phyloP scores from a whole-genome alignment of 768 basidiomycete species.

The Boletellus ananas region DNA sequence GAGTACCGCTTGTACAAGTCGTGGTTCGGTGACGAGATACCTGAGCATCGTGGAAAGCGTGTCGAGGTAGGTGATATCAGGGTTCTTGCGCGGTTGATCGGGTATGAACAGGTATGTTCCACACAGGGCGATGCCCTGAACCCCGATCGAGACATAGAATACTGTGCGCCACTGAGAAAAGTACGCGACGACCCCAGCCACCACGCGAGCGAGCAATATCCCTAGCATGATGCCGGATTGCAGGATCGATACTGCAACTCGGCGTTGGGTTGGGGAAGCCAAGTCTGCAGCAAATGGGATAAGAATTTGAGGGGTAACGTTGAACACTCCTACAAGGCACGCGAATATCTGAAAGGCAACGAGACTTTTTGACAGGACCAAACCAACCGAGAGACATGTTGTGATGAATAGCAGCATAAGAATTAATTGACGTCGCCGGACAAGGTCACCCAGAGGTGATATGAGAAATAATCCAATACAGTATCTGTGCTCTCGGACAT shows the following conservation, averaged over 20 bases:
- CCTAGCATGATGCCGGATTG: conserved; percentile 25
- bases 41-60: conserved; percentile 38
- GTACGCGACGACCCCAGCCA: conserved; percentile 37
- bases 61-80: conserved; percentile 32
- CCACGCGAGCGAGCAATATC: conserved; percentile 28
- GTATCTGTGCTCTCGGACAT: background rate
- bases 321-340: conserved; percentile 37
- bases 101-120: conserved; percentile 35
- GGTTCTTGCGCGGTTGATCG: conserved; percentile 38
- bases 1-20: conserved; percentile 32
- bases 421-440: conserved; percentile 41
- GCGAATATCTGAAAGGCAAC: conserved; percentile 32
- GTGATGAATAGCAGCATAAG: conserved; percentile 33
- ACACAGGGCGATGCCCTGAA: conserved; percentile 26
- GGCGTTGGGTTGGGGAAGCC: conserved; percentile 27
- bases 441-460: conserved; percentile 43
- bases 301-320: conserved; percentile 36
- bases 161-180: conserved; percentile 39
- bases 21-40: conserved; percentile 39
- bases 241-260: conserved; percentile 28
- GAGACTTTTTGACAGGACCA: conserved; percentile 34
- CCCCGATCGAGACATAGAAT: conserved; percentile 39
- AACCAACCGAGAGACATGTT: conserved; percentile 35
- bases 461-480: conserved; percentile 39
- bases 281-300: conserved; percentile 45